Evolutionary conservation across 352 stramenopile genomes (phyloP).

Genomic region (Phytophthora fragariaefolia): DNA sequence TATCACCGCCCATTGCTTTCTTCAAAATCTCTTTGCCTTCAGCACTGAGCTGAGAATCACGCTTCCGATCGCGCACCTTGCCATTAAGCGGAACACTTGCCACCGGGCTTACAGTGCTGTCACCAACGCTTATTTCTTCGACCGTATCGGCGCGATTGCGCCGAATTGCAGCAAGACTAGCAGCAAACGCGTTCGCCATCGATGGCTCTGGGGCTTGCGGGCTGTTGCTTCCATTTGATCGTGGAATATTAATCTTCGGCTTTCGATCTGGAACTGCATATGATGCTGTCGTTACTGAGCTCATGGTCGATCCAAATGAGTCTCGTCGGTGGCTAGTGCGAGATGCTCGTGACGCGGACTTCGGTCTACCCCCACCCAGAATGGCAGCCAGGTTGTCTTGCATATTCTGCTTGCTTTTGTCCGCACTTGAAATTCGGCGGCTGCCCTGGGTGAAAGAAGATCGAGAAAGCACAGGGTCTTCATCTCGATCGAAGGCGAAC

Average conservation of each 20-base stretch:
- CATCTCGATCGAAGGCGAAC: slow-evolving; percentile 45
- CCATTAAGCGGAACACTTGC: slow-evolving; percentile 12
- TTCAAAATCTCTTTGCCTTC: slow-evolving; percentile 80
- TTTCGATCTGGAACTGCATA: slow-evolving; percentile 25
- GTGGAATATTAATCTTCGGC: slow-evolving; percentile 24
- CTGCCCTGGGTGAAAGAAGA: slow-evolving; percentile 56
- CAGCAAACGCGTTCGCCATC: slow-evolving; percentile 75
- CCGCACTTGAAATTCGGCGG: slow-evolving; percentile 45
- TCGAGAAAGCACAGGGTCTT: slow-evolving; percentile 35
- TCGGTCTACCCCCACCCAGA: slow-evolving; percentile 54
- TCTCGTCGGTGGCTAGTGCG: slow-evolving; percentile 43
- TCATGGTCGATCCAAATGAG: slow-evolving; percentile 62
- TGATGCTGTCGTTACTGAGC: slow-evolving; percentile 34
- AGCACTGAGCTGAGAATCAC: slow-evolving; percentile 75
- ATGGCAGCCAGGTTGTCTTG: slow-evolving; percentile 75
- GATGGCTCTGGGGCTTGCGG: slow-evolving; percentile 31
- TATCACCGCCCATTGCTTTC: slow-evolving; percentile 60
- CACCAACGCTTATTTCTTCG: slow-evolving; percentile 45
- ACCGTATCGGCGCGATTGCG: slow-evolving; percentile 70
- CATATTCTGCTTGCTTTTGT: slow-evolving; percentile 48
- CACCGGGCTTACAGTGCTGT: slow-evolving; percentile 25
- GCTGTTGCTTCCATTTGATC: slow-evolving; percentile 25
- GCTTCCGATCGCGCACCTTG: slow-evolving; percentile 59
- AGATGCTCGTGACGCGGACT: slow-evolving; percentile 31
- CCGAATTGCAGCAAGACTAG: slow-evolving; percentile 77